phyloP scores from a whole-genome alignment of 495 filamentous ascomycete genomes.

The Neurospora sp. region DNA sequence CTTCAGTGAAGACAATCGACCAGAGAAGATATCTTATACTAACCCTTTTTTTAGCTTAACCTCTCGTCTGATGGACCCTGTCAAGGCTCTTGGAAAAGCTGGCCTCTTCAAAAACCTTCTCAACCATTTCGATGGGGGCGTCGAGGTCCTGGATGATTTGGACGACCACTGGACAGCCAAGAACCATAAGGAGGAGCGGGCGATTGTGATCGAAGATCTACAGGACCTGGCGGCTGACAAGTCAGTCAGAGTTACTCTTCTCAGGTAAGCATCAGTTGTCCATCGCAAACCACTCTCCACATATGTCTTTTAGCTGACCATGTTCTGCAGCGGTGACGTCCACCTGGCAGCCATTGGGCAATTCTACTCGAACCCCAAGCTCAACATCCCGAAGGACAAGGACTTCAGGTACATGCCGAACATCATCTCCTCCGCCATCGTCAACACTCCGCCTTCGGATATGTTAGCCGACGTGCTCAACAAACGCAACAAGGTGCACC shows the following conservation, averaged over 20 bases:
- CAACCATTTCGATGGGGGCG: constrained; percentile 84
- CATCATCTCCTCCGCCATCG: constrained; percentile 82
- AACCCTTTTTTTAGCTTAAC: constrained; percentile 50
- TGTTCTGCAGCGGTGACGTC: constrained; percentile 72
- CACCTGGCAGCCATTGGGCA: constrained; percentile 88
- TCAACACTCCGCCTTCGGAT: constrained; percentile 83
- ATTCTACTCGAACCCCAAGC: constrained; percentile 83
- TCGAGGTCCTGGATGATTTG: constrained; percentile 86
- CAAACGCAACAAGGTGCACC: constrained; percentile 86
- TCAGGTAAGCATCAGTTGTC: constrained; percentile 44
- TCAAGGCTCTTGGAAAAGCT: constrained; percentile 77
- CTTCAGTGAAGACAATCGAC: not conserved
- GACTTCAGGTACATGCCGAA: constrained; percentile 94
- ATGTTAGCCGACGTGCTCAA: constrained; percentile 86
- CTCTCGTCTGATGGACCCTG: constrained; percentile 69
- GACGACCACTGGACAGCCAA: constrained; percentile 97
- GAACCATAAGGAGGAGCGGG: constrained; percentile 81
- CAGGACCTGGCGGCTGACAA: constrained; percentile 86
- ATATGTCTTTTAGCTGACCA: constrained; percentile 1
- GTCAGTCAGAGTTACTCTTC: constrained; percentile 83
- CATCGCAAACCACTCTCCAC: constrained; percentile 29
- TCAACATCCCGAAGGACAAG: constrained; percentile 68
- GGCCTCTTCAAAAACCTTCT: constrained; percentile 72
- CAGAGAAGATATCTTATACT: not conserved
- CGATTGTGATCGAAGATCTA: constrained; percentile 76